phyloP scores from a whole-genome alignment of 306 rosid species.

The Glycine tomentella region DNA sequence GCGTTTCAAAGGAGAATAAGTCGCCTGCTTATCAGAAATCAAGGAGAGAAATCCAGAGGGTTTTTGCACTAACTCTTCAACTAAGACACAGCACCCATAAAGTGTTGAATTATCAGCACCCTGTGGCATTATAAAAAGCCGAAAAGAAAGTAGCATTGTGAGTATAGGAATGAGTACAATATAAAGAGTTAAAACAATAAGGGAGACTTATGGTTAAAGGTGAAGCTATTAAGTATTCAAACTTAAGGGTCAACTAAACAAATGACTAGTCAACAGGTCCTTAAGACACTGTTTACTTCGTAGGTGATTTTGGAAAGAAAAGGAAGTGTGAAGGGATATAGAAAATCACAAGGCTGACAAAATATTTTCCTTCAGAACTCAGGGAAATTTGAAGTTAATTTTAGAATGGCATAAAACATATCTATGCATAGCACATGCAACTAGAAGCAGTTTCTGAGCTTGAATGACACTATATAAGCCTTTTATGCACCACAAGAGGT shows the following conservation, averaged over 20 bases:
- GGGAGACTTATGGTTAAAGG: background rate
- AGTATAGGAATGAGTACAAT: conserved; percentile 9
- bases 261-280: conserved; percentile 3
- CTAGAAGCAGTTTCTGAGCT: background rate
- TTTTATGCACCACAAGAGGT: conserved; percentile 12
- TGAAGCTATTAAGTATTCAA: conserved; percentile 8
- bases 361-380: background rate
- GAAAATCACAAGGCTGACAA: background rate
- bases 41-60: conserved; percentile 88
- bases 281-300: background rate
- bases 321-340: background rate
- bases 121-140: conserved; percentile 49
- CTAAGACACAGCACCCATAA: conserved; percentile 96
- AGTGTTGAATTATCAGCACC: conserved; percentile 96
- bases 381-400: background rate
- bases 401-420: background rate
- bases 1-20: conserved; percentile 75
- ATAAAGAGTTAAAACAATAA: conserved; percentile 4
- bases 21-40: conserved; percentile 64
- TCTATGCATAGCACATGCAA: background rate
- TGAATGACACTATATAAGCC: background rate
- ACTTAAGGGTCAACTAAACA: conserved; percentile 14
- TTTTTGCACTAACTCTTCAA: conserved; percentile 92
- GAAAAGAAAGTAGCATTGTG: background rate
- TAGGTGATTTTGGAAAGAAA: conserved; percentile 8